Evolutionary conservation across 345 rosid genomes (phyloP), one percentile per base, ranked within the genome.

Genomic region (Erysimum cheiranthoides): DNA sequence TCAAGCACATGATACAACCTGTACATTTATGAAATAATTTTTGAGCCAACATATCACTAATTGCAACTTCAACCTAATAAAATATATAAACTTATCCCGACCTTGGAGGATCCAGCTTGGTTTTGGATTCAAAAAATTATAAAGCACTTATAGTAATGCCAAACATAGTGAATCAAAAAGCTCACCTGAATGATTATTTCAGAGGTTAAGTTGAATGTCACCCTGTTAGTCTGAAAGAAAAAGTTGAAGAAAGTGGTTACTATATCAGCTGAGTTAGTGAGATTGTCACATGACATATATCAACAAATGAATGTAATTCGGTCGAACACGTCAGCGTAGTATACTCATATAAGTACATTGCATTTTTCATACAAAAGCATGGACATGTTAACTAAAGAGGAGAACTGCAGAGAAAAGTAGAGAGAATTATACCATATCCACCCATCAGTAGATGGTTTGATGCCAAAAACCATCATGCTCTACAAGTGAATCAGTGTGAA

Each of bases 151-250:
- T 16, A 69, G 30, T 59, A 50, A 21, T 65, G 31, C 39, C 8
- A 39, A 50, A 50, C 28, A 31, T 39, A 71, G 56, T 71, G 31
- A 71, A 58, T 47, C 34, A 78, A 58, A 65, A 61, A 47, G 31
- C 78, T 81, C 70, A 90, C 98, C 96, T 95, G 96, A 73, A 89
- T 84, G 66, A 90, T 92, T 25, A 91, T 79, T 87, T 93, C 98
- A 8, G 96, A 85, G 3, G 97, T 88, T 80, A 90, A 84, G 81
- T 81, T 92, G 82, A 88, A 95, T 9, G 94, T 95, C 75, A 92
- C 92, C 70, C 85, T 89, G 86, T 95, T 95, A 32, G 99, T 84
- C 98, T 95, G 97, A 79, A 81, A 73, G 27, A 65, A 66, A 50
- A 12, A 40, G 4, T 1, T 2, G 38, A 40, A 66, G 17, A 40